phyloP scores from a whole-genome alignment of 495 filamentous ascomycete species.

The Neurospora tetraspora region DNA sequence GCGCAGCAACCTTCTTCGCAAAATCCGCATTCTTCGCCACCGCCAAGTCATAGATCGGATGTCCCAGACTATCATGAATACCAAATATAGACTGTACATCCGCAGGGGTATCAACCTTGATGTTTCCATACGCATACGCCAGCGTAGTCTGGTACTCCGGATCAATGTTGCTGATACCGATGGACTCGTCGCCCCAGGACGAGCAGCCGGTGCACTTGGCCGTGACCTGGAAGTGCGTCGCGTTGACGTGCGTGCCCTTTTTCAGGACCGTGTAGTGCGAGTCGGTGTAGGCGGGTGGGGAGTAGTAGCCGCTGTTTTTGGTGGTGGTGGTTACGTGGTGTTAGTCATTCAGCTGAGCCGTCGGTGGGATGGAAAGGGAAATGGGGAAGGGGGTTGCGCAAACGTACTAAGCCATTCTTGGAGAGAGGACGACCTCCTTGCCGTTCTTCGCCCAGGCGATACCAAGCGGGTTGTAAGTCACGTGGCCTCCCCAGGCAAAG shows the following conservation, averaged over 20 bases:
- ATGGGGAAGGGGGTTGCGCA: too few relatives aligned
- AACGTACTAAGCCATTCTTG: slow-evolving; percentile 35
- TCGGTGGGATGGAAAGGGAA: too few relatives aligned
- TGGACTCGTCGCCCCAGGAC: slow-evolving; percentile 32
- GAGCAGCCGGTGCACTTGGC: slow-evolving; percentile 34
- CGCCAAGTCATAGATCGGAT: slow-evolving; percentile 31
- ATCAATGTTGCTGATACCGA: slow-evolving; percentile 28
- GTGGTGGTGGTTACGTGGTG: neutral
- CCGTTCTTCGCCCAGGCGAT: slow-evolving; percentile 36
- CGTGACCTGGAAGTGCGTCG: slow-evolving; percentile 36
- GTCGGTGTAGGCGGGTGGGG: slow-evolving; percentile 23
- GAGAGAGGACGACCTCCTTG: slow-evolving; percentile 24
- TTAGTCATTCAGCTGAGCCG: neutral
- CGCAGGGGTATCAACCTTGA: slow-evolving; percentile 25
- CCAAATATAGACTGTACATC: slow-evolving; percentile 26
- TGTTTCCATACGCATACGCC: slow-evolving; percentile 29
- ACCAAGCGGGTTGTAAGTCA: slow-evolving; percentile 38
- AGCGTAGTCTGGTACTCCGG: slow-evolving; percentile 25
- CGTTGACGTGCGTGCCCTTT: slow-evolving; percentile 33
- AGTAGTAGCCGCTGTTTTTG: slow-evolving; percentile 33
- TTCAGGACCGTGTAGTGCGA: slow-evolving; percentile 31
- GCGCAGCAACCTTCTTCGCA: slow-evolving; percentile 10
- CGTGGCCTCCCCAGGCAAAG: slow-evolving; percentile 36
- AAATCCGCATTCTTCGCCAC: slow-evolving; percentile 20
- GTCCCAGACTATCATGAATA: slow-evolving; percentile 37